phyloP scores from a whole-genome alignment of 345 rosid genomes.

The Eucalyptus sp. region DNA sequence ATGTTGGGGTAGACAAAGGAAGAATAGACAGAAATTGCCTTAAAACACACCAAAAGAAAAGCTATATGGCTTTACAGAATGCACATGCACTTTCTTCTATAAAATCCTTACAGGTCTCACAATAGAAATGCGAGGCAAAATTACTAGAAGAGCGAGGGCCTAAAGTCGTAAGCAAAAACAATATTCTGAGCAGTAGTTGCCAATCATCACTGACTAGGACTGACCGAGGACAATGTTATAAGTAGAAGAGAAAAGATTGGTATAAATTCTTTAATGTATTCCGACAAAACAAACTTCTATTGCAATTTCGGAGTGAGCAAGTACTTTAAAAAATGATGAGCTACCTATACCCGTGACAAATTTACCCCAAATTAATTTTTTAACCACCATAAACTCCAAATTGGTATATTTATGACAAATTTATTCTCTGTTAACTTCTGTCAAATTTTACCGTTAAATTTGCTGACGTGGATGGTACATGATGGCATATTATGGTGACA shows the following conservation, averaged over 20 bases:
- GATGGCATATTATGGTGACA: fast-evolving
- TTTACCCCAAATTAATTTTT: fast-evolving
- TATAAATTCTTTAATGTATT: neutral
- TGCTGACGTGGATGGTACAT: neutral
- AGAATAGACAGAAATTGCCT: neutral
- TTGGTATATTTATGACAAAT: fast-evolving
- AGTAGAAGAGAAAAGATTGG: neutral
- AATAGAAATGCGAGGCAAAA: neutral
- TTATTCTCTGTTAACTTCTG: fast-evolving
- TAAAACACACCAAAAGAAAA: neutral
- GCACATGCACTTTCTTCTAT: neutral
- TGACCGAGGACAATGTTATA: neutral
- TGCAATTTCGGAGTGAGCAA: neutral
- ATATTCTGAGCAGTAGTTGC: neutral
- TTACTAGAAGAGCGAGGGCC: neutral
- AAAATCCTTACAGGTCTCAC: neutral
- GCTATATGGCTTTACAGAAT: neutral
- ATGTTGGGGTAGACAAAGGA: neutral
- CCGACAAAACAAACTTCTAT: neutral
- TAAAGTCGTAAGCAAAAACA: neutral
- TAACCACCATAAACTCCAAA: fast-evolving
- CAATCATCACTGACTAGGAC: neutral
- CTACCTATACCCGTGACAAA: fast-evolving
- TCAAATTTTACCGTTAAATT: neutral
- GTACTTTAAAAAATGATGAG: neutral